Evolutionary conservation across 257 asterid species (phyloP).

Genomic region (Linderniella brevidens): DNA sequence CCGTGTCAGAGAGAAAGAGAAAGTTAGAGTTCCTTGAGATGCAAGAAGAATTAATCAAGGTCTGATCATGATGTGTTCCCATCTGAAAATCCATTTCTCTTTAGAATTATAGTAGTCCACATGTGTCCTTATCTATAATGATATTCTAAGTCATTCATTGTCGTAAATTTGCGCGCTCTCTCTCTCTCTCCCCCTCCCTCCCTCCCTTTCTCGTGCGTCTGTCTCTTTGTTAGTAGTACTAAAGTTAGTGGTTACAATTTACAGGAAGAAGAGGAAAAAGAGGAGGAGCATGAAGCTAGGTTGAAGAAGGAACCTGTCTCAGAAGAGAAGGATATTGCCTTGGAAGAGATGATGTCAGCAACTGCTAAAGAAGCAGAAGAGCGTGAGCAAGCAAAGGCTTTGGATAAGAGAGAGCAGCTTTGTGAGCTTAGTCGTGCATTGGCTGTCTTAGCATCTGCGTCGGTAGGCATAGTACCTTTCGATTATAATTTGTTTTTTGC

Average conservation of each 20-base stretch:
- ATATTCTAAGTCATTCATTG: too few relatives aligned
- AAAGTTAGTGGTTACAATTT: constrained; percentile 14
- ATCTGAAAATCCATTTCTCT: constrained; percentile 3
- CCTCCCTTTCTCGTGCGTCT: constrained; percentile 1
- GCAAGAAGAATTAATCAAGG: constrained; percentile 97
- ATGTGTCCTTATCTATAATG: too few relatives aligned
- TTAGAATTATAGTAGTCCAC: too few relatives aligned
- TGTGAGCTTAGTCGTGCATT: constrained; percentile 87
- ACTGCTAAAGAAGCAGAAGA: constrained; percentile 56
- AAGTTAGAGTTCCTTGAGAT: constrained; percentile 84
- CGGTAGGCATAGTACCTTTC: constrained; percentile 30
- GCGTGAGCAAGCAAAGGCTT: constrained; percentile 28
- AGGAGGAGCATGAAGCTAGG: constrained; percentile 72
- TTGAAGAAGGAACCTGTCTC: constrained; percentile 39
- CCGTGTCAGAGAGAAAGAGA: constrained; percentile 89
- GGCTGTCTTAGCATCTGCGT: constrained; percentile 86
- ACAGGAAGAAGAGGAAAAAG: constrained; percentile 89
- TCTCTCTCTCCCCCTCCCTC: neutral
- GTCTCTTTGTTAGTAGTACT: constrained; percentile 5
- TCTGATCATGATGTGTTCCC: constrained; percentile 9
- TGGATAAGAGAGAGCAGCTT: constrained; percentile 88
- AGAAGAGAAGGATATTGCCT: constrained; percentile 70
- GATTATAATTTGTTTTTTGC: constrained; percentile 9
- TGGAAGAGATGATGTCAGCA: constrained; percentile 72
- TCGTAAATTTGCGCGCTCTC: constrained; percentile 2